Evolutionary conservation across 2,329 filamentous ascomycete genomes (phyloP).

Genomic region (Purpureocillium takamizusanense): DNA sequence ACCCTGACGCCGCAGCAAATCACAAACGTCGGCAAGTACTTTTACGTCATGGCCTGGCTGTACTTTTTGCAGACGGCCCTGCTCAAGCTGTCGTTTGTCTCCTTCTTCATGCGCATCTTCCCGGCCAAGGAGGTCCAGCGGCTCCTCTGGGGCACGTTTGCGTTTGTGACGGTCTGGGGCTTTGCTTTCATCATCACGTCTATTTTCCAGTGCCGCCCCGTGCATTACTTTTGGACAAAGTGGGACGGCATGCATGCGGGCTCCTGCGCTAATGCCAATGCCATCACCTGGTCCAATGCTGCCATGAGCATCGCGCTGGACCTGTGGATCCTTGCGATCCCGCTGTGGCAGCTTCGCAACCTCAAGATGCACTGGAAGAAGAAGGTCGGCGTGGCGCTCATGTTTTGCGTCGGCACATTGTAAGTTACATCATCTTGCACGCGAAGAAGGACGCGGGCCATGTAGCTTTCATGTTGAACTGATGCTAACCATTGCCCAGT

Average conservation of each 20-base stretch:
- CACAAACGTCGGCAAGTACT: slow-evolving; percentile 27
- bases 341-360: slow-evolving; percentile 28
- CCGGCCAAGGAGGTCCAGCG: slow-evolving; percentile 23
- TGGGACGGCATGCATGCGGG: slow-evolving; percentile 37
- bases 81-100: slow-evolving; percentile 37
- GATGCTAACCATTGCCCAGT: slow-evolving; percentile 4
- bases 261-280: slow-evolving; percentile 35
- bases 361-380: slow-evolving; percentile 32
- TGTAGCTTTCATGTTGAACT: too few species aligned
- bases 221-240: slow-evolving; percentile 37
- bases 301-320: slow-evolving; percentile 39
- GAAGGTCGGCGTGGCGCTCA: slow-evolving; percentile 32
- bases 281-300: slow-evolving; percentile 37
- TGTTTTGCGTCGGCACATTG: slow-evolving; percentile 36
- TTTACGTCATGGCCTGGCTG: slow-evolving; percentile 29
- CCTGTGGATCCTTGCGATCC: slow-evolving; percentile 37
- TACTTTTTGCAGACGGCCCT: slow-evolving; percentile 35
- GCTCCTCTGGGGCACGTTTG: slow-evolving; percentile 27
- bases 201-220: slow-evolving; percentile 38
- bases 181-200: slow-evolving; percentile 28
- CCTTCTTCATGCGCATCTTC: slow-evolving; percentile 44
- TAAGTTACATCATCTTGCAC: too few species aligned
- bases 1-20: slow-evolving; percentile 27
- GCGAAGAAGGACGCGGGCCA: too few species aligned
- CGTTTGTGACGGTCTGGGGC: slow-evolving; percentile 25